Conservation (phyloP, 805 yeast species). For the Candida endomychidarum region DNA sequence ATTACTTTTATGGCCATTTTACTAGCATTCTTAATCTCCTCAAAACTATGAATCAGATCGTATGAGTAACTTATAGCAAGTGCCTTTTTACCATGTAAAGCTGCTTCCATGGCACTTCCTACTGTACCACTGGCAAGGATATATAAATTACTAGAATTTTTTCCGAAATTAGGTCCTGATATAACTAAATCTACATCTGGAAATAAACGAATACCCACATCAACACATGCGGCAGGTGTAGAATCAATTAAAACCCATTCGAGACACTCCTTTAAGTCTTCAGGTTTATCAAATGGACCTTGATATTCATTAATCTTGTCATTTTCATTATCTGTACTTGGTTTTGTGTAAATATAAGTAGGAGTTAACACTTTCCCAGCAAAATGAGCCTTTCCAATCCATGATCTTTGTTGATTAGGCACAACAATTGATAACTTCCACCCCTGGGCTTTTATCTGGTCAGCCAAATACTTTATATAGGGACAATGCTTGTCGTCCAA, state of each 20-base stretch:
- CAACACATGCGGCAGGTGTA: conserved; percentile 95
- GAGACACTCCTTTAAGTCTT: conserved; percentile 37
- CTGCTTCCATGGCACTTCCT: conserved; percentile 96
- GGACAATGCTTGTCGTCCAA: conserved; percentile 78
- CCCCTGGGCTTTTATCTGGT: conserved; percentile 57
- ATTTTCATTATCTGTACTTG: conserved; percentile 48
- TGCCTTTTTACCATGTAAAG: conserved; percentile 65
- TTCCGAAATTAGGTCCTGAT: conserved; percentile 95
- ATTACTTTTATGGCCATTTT: conserved; percentile 64
- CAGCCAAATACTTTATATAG: conserved; percentile 77
- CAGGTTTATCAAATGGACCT: conserved; percentile 58
- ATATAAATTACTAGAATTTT: conserved; percentile 86
- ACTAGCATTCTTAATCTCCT: conserved; percentile 63
- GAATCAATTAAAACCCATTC: conserved; percentile 91
- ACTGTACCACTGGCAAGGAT: conserved; percentile 91
- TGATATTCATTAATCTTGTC: conserved; percentile 42
- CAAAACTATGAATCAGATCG: conserved; percentile 47
- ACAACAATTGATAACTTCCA: conserved; percentile 86
- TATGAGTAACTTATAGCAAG: conserved; percentile 90
- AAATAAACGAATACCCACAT: conserved; percentile 76
- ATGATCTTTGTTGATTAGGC: conserved; percentile 84
- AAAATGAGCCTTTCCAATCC: conserved; percentile 98
- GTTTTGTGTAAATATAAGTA: conserved; percentile 58
- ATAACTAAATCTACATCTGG: conserved; percentile 67
- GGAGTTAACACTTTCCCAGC: conserved; percentile 68